Evolutionary conservation across 2,329 filamentous ascomycete species (phyloP).

Genomic region (Botrytis deweyae): DNA sequence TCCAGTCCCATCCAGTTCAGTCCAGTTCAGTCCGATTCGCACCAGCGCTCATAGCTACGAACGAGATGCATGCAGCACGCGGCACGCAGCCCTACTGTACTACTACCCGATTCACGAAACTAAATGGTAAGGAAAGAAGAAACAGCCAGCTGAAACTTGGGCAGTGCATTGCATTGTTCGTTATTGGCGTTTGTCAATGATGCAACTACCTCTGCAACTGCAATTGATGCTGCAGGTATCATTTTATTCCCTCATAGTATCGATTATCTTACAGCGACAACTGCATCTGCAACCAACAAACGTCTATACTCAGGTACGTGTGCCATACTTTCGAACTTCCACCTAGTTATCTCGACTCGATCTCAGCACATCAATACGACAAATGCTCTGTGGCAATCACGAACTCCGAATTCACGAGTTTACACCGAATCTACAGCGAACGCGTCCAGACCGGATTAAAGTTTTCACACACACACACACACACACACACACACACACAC

Average conservation of each 20-base stretch:
- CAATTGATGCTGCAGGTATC: neutral
- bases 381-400: neutral
- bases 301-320: neutral
- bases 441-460: neutral
- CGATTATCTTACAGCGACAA: neutral
- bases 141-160: neutral
- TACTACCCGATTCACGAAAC: neutral
- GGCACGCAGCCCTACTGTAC: neutral
- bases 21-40: neutral
- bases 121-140: neutral
- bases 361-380: no score
- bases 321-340: neutral
- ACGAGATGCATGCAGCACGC: neutral
- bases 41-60: neutral
- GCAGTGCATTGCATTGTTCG: neutral
- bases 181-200: neutral
- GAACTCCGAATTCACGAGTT: neutral
- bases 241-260: neutral
- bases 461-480: neutral
- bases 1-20: neutral
- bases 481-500: neutral
- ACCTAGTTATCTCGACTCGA: neutral
- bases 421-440: neutral
- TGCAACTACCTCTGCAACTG: neutral
- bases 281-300: neutral